Evolutionary conservation across 1,284 basidiomycete species (phyloP), one percentile per base, ranked within the genome.

Genomic region (Ustilago hordei): DNA sequence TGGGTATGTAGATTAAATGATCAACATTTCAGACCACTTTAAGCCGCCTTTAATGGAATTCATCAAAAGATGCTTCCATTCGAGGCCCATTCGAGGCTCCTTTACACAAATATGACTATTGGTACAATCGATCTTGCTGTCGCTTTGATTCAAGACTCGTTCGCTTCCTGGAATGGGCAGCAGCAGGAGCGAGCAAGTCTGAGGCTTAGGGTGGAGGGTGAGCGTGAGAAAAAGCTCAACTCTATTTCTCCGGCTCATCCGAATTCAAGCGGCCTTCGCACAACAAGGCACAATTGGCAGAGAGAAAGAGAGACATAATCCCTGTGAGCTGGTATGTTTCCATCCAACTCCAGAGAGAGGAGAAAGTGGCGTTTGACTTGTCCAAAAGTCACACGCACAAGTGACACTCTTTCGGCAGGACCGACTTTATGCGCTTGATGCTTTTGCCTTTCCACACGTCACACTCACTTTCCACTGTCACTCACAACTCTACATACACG

Each of bases 231-330:
- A n/a, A 13, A n/a, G 15, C 11, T 58, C 13, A 58, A 58, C 43
- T 43, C 56, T 58, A 48, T 58, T 58, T 56, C 45, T 56, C 55
- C 55, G 55, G 31, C 38, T 19, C 23, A 56, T 28, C 39, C 55
- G 55, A 23, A 56, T 32, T 36, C 15, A 56, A 48, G 23, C n/a
- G n/a, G 45, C 45, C 23, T 39, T 11, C 9, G 4, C 11, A 39
- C 38, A 28, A 39, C 38, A 39, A 39, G 11, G 38, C 9, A 39
- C 11, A 39, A 17, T 9, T 17, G 4, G 38, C 9, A 17, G 38
- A 39, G 38, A 9, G 38, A 28, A 28, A 28, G 23, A 19, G 19
- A 19, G 19, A 19, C 19, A 19, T 19, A 19, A 19, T 19, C 19
- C 19, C 19, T 19, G 19, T 19, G n/a, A n/a, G n/a, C n/a, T n/a